A percentile compares a stretch with the other conserved stretches of the same genome.
Conservation (phyloP, 345 rosid species). For the Mallotus nudiflorus region DNA sequence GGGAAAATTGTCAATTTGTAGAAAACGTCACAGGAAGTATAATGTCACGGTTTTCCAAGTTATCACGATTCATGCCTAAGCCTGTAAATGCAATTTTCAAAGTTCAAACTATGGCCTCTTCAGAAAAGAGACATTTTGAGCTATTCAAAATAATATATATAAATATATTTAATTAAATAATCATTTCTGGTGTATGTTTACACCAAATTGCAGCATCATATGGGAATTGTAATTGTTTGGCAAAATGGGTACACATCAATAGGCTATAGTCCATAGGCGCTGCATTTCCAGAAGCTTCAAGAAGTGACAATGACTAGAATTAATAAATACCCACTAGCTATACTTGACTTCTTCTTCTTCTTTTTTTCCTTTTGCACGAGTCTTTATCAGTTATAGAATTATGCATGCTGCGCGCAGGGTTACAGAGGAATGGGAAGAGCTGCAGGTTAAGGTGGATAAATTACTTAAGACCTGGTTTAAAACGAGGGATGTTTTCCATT, state of each 20-base stretch:
- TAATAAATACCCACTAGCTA: too few relatives aligned
- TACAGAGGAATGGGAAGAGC: slow-evolving; percentile 92
- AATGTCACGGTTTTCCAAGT: too few relatives aligned
- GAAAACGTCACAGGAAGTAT: not conserved
- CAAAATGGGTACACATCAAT: too few relatives aligned
- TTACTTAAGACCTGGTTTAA: slow-evolving; percentile 86
- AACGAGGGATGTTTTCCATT: slow-evolving; percentile 55
- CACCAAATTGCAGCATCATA: too few relatives aligned
- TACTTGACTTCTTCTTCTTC: not conserved
- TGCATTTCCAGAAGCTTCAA: too few relatives aligned
- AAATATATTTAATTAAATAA: not conserved
- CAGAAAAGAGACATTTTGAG: not conserved
- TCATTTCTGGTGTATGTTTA: not conserved
- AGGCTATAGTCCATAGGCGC: too few relatives aligned
- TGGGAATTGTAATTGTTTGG: not conserved
- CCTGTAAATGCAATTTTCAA: too few relatives aligned
- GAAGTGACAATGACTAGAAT: not conserved
- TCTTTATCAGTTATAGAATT: not conserved
- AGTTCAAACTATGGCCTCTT: too few relatives aligned
- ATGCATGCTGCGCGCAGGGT: slow-evolving; percentile 44
- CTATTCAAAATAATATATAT: not conserved
- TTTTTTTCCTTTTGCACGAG: not conserved
- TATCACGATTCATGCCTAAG: too few relatives aligned
- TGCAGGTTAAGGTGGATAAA: slow-evolving; percentile 95
- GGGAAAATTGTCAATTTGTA: not conserved